phyloP scores from a whole-genome alignment of 2,329 filamentous ascomycete species.

The Aplosporella prunicola region DNA sequence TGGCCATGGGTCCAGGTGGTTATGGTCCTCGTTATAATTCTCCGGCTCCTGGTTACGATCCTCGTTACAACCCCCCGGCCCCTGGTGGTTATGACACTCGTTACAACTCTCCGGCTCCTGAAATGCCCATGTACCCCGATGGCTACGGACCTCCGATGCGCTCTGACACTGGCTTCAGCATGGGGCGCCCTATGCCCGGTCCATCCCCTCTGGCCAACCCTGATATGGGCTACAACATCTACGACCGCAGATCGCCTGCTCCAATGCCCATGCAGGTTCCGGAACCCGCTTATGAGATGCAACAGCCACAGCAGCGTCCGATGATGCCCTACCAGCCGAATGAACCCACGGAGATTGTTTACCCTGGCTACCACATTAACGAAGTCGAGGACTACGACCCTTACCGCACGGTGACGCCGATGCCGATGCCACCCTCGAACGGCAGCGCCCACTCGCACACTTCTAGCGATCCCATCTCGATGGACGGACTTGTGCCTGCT shows the following conservation, averaged over 20 bases:
- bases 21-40: conserved; percentile 18
- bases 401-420: conserved; percentile 6
- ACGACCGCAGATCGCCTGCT: conserved; percentile 18
- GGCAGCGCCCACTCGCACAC: background rate
- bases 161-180: conserved; percentile 17
- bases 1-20: conserved; percentile 22
- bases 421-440: background rate
- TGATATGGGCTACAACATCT: conserved; percentile 1
- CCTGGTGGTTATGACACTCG: conserved; percentile 4
- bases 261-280: conserved; percentile 13
- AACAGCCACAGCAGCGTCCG: conserved; percentile 2
- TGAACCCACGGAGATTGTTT: conserved; percentile 1
- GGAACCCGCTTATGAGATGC: conserved; percentile 7
- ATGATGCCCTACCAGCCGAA: background rate
- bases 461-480: background rate
- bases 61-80: conserved; percentile 3
- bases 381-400: conserved; percentile 5
- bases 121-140: conserved; percentile 25
- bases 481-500: background rate
- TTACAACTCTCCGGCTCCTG: conserved; percentile 11
- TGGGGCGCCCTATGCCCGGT: conserved; percentile 2
- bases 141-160: conserved; percentile 17
- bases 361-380: background rate
- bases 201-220: conserved; percentile 1
- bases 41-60: conserved; percentile 16